Base-by-base conservation (phyloP, 164 flowering plant genomes). In the Akebia trifoliata region DNA sequence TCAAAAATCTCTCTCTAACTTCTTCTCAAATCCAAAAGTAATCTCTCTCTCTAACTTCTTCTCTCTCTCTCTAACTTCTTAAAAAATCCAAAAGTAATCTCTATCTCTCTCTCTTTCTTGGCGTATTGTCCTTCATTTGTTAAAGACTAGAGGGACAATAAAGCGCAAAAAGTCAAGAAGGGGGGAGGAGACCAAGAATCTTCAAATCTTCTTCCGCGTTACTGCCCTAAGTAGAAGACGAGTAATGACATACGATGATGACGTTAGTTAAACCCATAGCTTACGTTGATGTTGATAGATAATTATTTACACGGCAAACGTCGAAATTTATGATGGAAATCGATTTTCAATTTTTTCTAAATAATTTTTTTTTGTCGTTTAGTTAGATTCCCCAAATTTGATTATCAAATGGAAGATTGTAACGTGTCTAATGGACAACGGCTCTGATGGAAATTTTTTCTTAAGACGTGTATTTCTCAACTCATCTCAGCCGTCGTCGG, bases 201-300 rank as follows among this genome's bases (percentile, higher is more conserved):
- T 69, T 69, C 68, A 59, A 64, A 59, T 53, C 72, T 50, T 59
- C 53, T 69, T 69, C 67, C 71, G 65, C 70, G 70, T 60, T 60
- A 30, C 4, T 40, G 6, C 22, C 2, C 8, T 9, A 30, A 15
- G 1, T 10, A 31, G 9, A 30, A 18, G 12, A 32, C 14, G 54
- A 6, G 12, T 2, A n/a, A 12, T 49, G 53, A 49, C 53, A 35
- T 49, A 20, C 0, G 32, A 0, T 8, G 1, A n/a, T 49, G 35
- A 15, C 35, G 36, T 29, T 35, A 49, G 2, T n/a, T 15, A 3
- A 29, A 28, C 34, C 53, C 53, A 17, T 49, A 0, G 18, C 21
- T 29, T 49, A 49, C 53, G 53, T 49, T 49, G 34, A 49, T 6
- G 17, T 6, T n/a, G 53, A 49, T 26, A n/a, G 34, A 3, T n/a